Evolutionary conservation across 139 green algal species (phyloP).

Genomic region (Haematococcus sp.): DNA sequence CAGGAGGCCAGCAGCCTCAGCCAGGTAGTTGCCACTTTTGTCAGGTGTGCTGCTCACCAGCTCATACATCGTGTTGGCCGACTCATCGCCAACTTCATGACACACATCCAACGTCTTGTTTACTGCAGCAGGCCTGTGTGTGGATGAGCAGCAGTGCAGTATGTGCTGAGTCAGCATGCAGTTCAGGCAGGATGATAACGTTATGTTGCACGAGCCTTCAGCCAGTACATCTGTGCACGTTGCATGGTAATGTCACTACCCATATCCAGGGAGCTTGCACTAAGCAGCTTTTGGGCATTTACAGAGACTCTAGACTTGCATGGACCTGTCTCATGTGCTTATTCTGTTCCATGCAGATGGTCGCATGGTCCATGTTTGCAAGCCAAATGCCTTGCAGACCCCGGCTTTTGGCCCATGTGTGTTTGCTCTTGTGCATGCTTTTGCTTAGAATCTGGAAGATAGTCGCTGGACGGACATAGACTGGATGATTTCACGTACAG

Average conservation of each 20-base stretch:
- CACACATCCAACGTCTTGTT: conserved; percentile 99
- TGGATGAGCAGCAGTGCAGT: neutral
- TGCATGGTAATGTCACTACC: neutral
- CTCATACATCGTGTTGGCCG: conserved; percentile 68
- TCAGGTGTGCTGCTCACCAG: conserved; percentile 80
- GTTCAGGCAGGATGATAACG: neutral
- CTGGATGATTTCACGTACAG: too few relatives aligned
- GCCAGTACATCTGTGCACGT: neutral
- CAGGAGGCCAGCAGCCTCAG: conserved; percentile 68
- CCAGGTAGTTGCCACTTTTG: conserved; percentile 77
- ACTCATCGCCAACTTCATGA: conserved; percentile 67
- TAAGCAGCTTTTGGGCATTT: neutral
- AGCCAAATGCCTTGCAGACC: too few relatives aligned
- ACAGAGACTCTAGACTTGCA: neutral
- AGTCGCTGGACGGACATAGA: too few relatives aligned
- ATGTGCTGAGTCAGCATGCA: neutral
- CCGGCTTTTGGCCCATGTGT: too few relatives aligned
- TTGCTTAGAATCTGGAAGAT: too few relatives aligned
- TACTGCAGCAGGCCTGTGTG: conserved; percentile 55
- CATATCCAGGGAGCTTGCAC: neutral
- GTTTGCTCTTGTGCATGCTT: too few relatives aligned
- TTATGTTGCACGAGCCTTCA: neutral
- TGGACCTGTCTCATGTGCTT: too few relatives aligned
- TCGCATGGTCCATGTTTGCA: too few relatives aligned
- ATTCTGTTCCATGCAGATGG: too few relatives aligned